Conservation (phyloP, 345 rosid species). For the Brassica cretica region DNA sequence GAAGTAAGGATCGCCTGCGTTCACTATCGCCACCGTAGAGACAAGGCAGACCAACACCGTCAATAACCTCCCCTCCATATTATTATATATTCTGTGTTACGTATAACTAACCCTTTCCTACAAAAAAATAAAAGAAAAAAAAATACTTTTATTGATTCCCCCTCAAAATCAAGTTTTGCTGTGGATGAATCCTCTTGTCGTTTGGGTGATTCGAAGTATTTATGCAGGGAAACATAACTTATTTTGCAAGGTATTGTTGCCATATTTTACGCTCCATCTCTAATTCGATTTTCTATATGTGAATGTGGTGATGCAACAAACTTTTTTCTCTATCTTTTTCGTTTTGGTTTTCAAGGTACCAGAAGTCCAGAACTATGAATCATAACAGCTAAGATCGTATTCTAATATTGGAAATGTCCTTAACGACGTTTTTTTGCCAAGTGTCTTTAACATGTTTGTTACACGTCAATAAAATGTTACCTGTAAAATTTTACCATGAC, state of each 20-base stretch:
- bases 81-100: not conserved
- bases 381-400: not conserved
- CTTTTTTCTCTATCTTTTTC: not conserved
- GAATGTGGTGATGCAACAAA: conserved; percentile 18
- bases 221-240: conserved; percentile 15
- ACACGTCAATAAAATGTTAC: not conserved
- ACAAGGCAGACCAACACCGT: not conserved
- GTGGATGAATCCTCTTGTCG: not conserved
- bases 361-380: not conserved
- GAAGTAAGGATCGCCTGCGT: not conserved
- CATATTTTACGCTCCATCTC: conserved; percentile 36
- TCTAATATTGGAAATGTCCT: not conserved
- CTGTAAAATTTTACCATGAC: not conserved
- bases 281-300: conserved; percentile 32
- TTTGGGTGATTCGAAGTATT: not conserved
- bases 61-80: conserved; percentile 2
- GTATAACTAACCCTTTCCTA: not conserved
- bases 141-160: not conserved
- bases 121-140: not conserved
- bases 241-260: conserved; percentile 16
- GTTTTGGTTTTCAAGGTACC: not conserved
- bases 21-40: not conserved
- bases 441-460: not conserved
- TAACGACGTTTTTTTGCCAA: not conserved
- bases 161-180: not conserved